Conservation (phyloP, 148 eudicot species). For the Rhododendron kiyosumense region DNA sequence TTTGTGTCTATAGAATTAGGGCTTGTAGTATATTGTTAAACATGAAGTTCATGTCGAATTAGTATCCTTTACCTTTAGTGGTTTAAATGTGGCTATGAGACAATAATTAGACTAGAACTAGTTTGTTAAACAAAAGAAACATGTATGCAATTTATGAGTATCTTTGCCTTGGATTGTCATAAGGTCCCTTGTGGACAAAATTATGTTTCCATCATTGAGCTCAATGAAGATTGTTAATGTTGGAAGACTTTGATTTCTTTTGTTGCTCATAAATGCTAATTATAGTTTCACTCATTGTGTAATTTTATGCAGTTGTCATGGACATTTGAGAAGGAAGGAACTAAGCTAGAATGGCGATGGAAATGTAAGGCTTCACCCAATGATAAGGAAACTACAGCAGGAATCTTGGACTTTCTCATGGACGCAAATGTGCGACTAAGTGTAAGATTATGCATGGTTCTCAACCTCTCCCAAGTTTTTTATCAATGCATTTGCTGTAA, state of each 20-base stretch:
- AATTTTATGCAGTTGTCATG: slow-evolving; percentile 56
- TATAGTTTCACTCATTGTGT: background rate
- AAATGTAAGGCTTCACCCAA: slow-evolving; percentile 70
- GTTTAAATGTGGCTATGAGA: background rate
- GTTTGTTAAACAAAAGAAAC: background rate
- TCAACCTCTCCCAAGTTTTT: background rate
- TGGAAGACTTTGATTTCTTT: background rate
- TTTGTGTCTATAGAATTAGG: background rate
- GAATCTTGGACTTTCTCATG: slow-evolving; percentile 80
- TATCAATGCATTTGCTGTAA: background rate
- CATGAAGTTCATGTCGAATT: background rate
- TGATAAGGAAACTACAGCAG: slow-evolving; percentile 55
- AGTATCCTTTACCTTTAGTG: too few relatives aligned
- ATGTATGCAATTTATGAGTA: background rate
- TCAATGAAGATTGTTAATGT: background rate
- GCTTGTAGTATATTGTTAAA: too few relatives aligned
- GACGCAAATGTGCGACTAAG: slow-evolving; percentile 81
- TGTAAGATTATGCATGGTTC: slow-evolving; percentile 33
- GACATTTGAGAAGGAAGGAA: slow-evolving; percentile 93
- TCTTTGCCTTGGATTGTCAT: background rate
- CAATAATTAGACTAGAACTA: background rate
- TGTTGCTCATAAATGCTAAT: background rate
- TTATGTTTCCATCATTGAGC: background rate
- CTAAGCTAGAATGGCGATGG: slow-evolving; percentile 90
- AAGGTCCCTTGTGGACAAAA: background rate